Evolutionary conservation across 2,329 filamentous ascomycete genomes (phyloP).

Genomic region (Colletotrichum tofieldiae): DNA sequence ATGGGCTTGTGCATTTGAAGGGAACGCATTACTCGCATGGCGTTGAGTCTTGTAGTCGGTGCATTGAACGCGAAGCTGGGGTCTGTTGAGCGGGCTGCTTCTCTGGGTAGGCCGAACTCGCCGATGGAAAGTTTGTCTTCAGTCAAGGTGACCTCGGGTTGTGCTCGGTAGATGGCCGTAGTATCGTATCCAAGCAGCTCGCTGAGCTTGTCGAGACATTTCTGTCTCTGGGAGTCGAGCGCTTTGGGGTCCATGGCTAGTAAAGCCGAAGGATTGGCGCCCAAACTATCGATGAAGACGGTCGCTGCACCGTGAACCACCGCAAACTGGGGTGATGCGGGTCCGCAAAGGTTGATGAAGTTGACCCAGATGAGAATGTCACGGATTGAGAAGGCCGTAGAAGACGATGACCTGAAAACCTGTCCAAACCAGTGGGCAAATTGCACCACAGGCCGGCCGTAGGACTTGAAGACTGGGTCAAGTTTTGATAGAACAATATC

Average conservation of each 20-base stretch:
- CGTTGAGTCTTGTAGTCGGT: constrained; percentile 90
- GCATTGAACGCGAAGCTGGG: constrained; percentile 85
- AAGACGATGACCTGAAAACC: constrained; percentile 82
- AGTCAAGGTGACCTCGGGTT: constrained; percentile 71
- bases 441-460: constrained; percentile 80
- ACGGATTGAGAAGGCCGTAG: constrained; percentile 88
- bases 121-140: constrained; percentile 76
- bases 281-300: constrained; percentile 95
- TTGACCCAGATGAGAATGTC: constrained; percentile 95
- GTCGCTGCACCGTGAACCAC: constrained; percentile 91
- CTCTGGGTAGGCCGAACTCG: constrained; percentile 77
- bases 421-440: constrained; percentile 96
- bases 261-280: constrained; percentile 93
- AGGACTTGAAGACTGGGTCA: constrained; percentile 64
- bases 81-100: constrained; percentile 64
- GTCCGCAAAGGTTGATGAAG: constrained; percentile 82
- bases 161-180: constrained; percentile 74
- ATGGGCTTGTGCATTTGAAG: constrained; percentile 93
- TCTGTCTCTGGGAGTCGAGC: constrained; percentile 78
- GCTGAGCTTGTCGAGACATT: constrained; percentile 81
- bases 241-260: constrained; percentile 80
- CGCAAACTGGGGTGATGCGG: constrained; percentile 61
- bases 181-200: constrained; percentile 77
- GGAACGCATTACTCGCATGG: constrained; percentile 91
- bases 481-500: constrained; percentile 90